These are phyloP conservation scores for Clathrospora elynae DNA, from an alignment of 2,329 filamentous ascomycete species.

Conservation along the genomic window DNA sequence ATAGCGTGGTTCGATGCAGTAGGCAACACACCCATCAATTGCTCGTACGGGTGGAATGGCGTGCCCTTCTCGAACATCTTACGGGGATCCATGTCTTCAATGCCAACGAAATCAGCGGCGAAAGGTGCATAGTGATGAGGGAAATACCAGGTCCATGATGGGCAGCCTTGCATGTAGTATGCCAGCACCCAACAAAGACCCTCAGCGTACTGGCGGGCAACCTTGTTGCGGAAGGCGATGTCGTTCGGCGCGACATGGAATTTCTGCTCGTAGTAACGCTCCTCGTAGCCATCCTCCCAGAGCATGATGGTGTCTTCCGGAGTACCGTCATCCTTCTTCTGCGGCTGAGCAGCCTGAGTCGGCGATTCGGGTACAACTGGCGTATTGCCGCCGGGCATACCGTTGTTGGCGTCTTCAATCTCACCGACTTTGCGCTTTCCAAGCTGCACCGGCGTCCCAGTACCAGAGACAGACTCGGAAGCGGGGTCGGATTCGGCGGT, in stretches of 20 bases:
- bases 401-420: conserved; percentile 65
- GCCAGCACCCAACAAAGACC: conserved; percentile 92
- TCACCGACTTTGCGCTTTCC: conserved; percentile 79
- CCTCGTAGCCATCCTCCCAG: conserved; percentile 94
- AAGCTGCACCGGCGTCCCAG: conserved; percentile 55
- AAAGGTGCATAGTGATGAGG: conserved; percentile 98
- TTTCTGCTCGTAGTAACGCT: conserved; percentile 97
- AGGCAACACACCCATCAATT: conserved; percentile 96
- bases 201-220: conserved; percentile 90
- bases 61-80: conserved; percentile 82
- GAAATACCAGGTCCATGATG: conserved; percentile 99
- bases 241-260: conserved; percentile 84
- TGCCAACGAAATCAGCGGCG: conserved; percentile 87
- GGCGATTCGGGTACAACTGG: conserved; percentile 56
- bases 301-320: conserved; percentile 82
- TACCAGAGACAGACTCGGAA: conserved; percentile 42
- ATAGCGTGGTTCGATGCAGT: conserved; percentile 91
- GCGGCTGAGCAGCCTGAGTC: conserved; percentile 49
- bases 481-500: conserved; percentile 13
- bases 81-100: conserved; percentile 69
- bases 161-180: conserved; percentile 98
- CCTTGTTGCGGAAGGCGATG: conserved; percentile 82
- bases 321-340: conserved; percentile 59
- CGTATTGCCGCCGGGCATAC: conserved; percentile 65
- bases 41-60: conserved; percentile 91